phyloP scores from a whole-genome alignment of 805 yeast species.

The Metschnikowia colocasiae region DNA sequence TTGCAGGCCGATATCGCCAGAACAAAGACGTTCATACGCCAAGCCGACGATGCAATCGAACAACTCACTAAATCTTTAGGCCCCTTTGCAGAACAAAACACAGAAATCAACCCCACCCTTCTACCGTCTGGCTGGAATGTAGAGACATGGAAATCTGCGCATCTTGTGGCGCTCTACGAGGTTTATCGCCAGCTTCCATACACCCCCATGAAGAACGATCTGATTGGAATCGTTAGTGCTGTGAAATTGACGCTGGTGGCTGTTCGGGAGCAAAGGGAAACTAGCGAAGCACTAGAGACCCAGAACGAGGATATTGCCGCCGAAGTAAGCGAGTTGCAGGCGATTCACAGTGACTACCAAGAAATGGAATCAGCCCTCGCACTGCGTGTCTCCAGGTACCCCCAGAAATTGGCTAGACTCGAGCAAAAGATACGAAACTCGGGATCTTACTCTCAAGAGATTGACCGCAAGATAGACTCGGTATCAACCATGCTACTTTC shows the following conservation, averaged over 20 bases:
- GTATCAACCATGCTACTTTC: slow-evolving; percentile 1
- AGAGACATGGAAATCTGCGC: slow-evolving; percentile 8
- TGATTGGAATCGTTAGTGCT: slow-evolving; percentile 22
- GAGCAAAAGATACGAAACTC: slow-evolving; percentile 7
- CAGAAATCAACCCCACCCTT: background rate
- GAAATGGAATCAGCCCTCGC: slow-evolving; percentile 7
- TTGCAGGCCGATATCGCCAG: slow-evolving; percentile 15
- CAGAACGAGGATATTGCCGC: slow-evolving; percentile 1
- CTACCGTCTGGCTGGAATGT: slow-evolving; percentile 5
- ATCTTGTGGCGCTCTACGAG: slow-evolving; percentile 15
- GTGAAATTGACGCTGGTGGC: slow-evolving; percentile 14
- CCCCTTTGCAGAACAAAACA: slow-evolving; percentile 1
- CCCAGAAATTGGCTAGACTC: slow-evolving; percentile 11
- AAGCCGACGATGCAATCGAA: slow-evolving; percentile 14
- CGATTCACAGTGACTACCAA: slow-evolving; percentile 12
- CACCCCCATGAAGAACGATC: slow-evolving; percentile 18
- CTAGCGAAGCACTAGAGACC: slow-evolving; percentile 3
- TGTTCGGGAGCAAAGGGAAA: slow-evolving; percentile 11
- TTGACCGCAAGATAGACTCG: slow-evolving; percentile 2
- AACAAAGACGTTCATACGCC: slow-evolving; percentile 13
- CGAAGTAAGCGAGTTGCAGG: slow-evolving; percentile 1
- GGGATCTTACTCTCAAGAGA: slow-evolving; percentile 6
- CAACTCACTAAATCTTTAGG: slow-evolving; percentile 8
- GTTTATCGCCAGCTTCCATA: slow-evolving; percentile 16
- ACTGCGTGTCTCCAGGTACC: slow-evolving; percentile 7